These are phyloP conservation scores for Cyberlindnera nakhonratchasimensis DNA, from an alignment of 805 yeast genomes.

Conservation along the genomic window DNA sequence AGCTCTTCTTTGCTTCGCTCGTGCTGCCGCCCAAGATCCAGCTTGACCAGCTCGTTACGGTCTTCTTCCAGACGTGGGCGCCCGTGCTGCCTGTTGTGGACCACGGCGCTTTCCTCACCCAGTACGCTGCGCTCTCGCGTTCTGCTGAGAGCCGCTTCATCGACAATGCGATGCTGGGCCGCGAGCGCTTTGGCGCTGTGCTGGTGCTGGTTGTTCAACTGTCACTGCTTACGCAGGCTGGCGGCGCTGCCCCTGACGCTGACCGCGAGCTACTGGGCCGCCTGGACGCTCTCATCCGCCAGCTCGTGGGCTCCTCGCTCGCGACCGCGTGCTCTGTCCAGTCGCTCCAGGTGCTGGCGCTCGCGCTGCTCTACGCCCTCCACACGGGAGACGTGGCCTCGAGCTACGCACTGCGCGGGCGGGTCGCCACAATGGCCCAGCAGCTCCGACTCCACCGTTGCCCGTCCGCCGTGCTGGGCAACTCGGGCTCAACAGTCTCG, in stretches of 20 bases:
- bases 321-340: conserved; percentile 61
- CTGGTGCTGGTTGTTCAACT: conserved; percentile 45
- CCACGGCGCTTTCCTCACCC: conserved; percentile 59
- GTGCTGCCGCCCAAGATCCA: conserved; percentile 51
- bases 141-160: conserved; percentile 42
- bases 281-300: conserved; percentile 59
- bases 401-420: conserved; percentile 71
- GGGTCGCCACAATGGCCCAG: conserved; percentile 78
- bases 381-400: conserved; percentile 71
- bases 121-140: conserved; percentile 47
- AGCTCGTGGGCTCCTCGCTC: conserved; percentile 58
- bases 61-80: conserved; percentile 79
- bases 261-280: conserved; percentile 37
- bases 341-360: conserved; percentile 63
- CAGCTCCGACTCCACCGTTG: conserved; percentile 82
- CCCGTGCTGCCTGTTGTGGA: conserved; percentile 65
- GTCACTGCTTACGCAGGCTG: conserved; percentile 33
- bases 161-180: conserved; percentile 39
- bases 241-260: background rate
- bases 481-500: conserved; percentile 61
- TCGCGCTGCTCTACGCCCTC: conserved; percentile 68
- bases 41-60: conserved; percentile 62
- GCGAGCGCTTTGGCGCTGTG: conserved; percentile 56
- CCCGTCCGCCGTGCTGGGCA: conserved; percentile 74
- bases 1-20: conserved; percentile 40